Percentiles rank a stretch among this genome's conserved stretches.
phyloP scores from a whole-genome alignment of 768 basidiomycete genomes.

The Tricholoma sp. region DNA sequence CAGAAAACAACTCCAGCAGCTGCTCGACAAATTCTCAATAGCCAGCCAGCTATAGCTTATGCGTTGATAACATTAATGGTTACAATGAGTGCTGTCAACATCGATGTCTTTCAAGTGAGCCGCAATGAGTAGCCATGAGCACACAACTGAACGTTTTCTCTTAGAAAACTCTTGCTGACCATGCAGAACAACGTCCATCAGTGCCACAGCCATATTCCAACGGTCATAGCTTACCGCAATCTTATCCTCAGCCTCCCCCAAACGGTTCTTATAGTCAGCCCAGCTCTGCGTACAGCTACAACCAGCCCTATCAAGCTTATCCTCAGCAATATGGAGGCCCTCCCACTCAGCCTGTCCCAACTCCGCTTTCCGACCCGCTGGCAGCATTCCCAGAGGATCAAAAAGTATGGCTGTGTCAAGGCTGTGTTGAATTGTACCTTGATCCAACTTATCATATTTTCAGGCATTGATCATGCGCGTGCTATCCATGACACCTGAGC shows the following conservation, averaged over 20 bases:
- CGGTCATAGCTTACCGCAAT: conserved; percentile 13
- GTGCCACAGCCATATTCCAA: conserved; percentile 28
- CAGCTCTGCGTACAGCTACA: conserved; percentile 14
- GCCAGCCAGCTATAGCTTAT: conserved; percentile 73
- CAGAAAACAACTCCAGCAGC: conserved; percentile 75
- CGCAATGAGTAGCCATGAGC: neutral
- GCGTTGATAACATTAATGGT: conserved; percentile 77
- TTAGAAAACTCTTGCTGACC: conserved; percentile 63
- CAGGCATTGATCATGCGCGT: conserved; percentile 14
- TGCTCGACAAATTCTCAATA: conserved; percentile 62
- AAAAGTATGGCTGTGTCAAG: conserved; percentile 36
- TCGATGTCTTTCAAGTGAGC: conserved; percentile 70
- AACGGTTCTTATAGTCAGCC: conserved; percentile 2
- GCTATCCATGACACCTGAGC: conserved; percentile 68
- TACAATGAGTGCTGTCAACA: conserved; percentile 66
- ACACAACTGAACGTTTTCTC: neutral
- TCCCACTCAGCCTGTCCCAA: conserved; percentile 12
- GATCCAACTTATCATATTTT: too few relatives aligned
- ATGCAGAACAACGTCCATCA: conserved; percentile 21
- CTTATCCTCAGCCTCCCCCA: conserved; percentile 4
- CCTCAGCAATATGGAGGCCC: conserved; percentile 18
- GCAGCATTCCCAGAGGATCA: conserved; percentile 55
- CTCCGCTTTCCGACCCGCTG: conserved; percentile 11
- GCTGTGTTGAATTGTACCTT: too few relatives aligned
- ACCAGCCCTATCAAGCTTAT: conserved; percentile 15